Evolutionary conservation across 306 rosid species (phyloP), one percentile per base, ranked within the genome.

Genomic region (Fagus sylvatica): DNA sequence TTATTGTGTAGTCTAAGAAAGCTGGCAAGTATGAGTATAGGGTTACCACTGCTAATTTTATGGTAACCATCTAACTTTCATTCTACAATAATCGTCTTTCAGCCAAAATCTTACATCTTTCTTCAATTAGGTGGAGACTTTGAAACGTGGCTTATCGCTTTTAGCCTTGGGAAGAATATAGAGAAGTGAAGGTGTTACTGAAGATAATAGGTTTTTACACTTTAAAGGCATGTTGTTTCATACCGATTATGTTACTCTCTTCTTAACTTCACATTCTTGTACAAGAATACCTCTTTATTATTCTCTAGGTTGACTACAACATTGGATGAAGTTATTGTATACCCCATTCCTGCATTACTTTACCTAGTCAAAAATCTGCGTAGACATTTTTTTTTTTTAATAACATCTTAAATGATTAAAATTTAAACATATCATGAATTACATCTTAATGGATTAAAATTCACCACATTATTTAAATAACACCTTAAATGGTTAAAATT

Each of bases 11-110:
- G 97, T 93, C 98, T 46, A 93, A 91, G 83, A 80, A 96, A 84
- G 97, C 97, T 48, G 98, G 98, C 57, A 93, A 86, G 81, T 91
- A 93, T 84, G 98, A 93, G 74, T 91, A 93, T 78, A 93, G 98
- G 82, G 97, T 93, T 71, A 93, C 98, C 36, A 93, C 97, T 64
- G 97, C 97, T 12, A 93, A 93, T 85, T 93, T 93, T 76, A 73
- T 87, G 94, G 96, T 92, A 22, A 22, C 28, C 28, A 22, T 22
- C 28, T 22, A 22, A 22, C 28, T 22, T 22, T 22, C 28, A 22
- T 22, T 22, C 28, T 22, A 0, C 28, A 22, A 22, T 22, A 22
- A 22, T 22, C 28, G 28, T 22, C 28, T 22, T 22, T 22, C 28
- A 22, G 0, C 28, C 28, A 22, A 22, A 22, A 22, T 22, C 28